phyloP scores from a whole-genome alignment of 148 eudicot species.

The Amaranthus cruentus region DNA sequence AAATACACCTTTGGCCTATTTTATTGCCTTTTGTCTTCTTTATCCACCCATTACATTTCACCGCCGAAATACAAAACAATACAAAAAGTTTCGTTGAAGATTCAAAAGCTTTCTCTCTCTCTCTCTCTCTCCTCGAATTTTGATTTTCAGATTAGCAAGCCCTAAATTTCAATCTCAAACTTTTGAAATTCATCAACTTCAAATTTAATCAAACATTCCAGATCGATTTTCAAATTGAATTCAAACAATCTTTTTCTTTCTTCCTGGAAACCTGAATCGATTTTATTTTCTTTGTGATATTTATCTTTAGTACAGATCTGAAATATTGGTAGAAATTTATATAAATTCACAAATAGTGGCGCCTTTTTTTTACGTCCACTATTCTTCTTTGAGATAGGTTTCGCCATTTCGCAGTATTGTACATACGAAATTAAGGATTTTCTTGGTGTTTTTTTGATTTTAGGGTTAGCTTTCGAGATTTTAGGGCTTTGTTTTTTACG shows the following conservation, averaged over 20 bases:
- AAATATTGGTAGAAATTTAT: background rate
- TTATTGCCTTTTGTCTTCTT: too few relatives aligned
- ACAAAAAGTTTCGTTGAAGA: too few relatives aligned
- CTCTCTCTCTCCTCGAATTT: background rate
- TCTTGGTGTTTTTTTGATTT: background rate
- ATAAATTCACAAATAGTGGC: constrained; percentile 22
- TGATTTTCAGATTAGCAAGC: background rate
- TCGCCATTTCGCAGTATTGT: constrained; percentile 12
- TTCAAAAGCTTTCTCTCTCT: background rate
- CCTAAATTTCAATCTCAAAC: background rate
- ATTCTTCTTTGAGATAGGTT: constrained; percentile 12
- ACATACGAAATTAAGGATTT: constrained; percentile 8
- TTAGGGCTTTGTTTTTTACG: background rate
- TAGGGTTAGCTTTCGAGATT: constrained; percentile 18
- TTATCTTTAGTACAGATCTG: constrained; percentile 20
- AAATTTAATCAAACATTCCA: constrained; percentile 7
- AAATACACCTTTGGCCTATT: too few relatives aligned
- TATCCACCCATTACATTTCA: too few relatives aligned
- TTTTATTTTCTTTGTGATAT: background rate
- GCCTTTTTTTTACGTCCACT: constrained; percentile 33
- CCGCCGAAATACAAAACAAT: too few relatives aligned
- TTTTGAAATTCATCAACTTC: constrained; percentile 2
- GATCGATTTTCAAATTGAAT: background rate
- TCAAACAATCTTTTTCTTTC: constrained; percentile 5
- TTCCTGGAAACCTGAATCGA: too few relatives aligned